Evolutionary conservation across 306 rosid species (phyloP).

Genomic region (Geum urbanum): DNA sequence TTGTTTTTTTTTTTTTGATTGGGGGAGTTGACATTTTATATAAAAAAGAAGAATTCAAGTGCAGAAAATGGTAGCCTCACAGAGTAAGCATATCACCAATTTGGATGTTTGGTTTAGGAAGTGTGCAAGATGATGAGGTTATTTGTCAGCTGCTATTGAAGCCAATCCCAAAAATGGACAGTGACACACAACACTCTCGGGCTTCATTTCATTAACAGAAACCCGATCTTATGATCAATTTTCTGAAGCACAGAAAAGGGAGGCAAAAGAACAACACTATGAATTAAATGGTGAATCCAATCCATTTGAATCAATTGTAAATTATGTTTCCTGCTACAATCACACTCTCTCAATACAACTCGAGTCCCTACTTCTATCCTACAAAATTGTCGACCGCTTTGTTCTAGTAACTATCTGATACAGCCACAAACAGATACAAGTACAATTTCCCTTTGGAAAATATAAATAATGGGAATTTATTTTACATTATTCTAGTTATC

Average conservation of each 20-base stretch:
- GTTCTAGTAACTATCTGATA: slow-evolving; percentile 36
- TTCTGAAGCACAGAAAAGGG: too few relatives aligned
- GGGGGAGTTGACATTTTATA: not conserved
- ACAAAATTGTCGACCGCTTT: slow-evolving; percentile 67
- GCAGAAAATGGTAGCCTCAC: slow-evolving; percentile 44
- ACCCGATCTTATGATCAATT: not conserved
- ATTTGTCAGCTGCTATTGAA: slow-evolving; percentile 6
- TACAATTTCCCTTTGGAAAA: slow-evolving; percentile 20
- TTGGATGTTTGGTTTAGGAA: slow-evolving; percentile 19
- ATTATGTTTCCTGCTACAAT: not conserved
- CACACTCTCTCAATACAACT: not conserved
- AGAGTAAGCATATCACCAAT: slow-evolving; percentile 14
- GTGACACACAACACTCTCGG: not conserved
- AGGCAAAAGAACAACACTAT: not conserved
- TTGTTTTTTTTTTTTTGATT: not conserved
- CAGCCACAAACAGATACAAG: slow-evolving; percentile 50
- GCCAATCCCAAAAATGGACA: not conserved
- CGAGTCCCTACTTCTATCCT: slow-evolving; percentile 30
- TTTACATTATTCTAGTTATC: slow-evolving; percentile 46
- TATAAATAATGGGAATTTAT: slow-evolving; percentile 20
- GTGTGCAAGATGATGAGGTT: slow-evolving; percentile 12
- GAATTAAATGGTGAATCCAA: not conserved
- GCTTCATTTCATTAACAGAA: not conserved
- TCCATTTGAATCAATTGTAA: not conserved
- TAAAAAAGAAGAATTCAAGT: not conserved